These are phyloP conservation scores for Pseudogymnoascus sp. DNA, from an alignment of 2,329 filamentous ascomycete species.

Conservation along the genomic window DNA sequence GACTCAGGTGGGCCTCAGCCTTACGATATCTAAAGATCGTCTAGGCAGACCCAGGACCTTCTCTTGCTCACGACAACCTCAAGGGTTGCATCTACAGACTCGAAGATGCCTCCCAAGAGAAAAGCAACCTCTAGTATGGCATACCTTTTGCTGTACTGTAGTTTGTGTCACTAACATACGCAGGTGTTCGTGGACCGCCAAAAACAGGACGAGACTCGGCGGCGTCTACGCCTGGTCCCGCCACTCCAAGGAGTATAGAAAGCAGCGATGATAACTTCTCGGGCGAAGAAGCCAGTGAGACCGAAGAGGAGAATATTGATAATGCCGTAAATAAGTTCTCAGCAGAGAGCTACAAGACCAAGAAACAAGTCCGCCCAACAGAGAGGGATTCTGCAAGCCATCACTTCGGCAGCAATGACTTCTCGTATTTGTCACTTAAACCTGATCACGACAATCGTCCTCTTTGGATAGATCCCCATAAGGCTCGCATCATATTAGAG, in stretches of 20 bases:
- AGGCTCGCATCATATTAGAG: constrained; percentile 83
- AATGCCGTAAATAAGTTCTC: constrained; percentile 54
- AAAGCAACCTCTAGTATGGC: constrained; percentile 50
- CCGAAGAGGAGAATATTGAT: constrained; percentile 43
- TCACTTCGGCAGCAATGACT: constrained; percentile 42
- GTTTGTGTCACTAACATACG: constrained; percentile 28
- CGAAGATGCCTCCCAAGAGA: constrained; percentile 59
- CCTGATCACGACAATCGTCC: constrained; percentile 83
- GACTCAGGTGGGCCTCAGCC: constrained; percentile 6
- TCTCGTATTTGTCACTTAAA: constrained; percentile 75
- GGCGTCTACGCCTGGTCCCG: constrained; percentile 51
- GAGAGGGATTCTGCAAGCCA: constrained; percentile 26
- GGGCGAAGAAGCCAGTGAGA: constrained; percentile 42
- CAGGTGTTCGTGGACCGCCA: constrained; percentile 37
- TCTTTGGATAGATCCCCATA: constrained; percentile 84
- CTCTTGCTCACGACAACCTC: constrained; percentile 7
- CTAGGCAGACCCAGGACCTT: not conserved
- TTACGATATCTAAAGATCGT: not conserved
- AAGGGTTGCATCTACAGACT: constrained; percentile 7
- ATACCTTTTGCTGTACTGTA: constrained; percentile 20
- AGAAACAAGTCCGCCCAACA: constrained; percentile 7
- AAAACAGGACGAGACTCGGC: constrained; percentile 50
- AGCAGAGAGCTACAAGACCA: constrained; percentile 21
- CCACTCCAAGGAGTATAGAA: constrained; percentile 49
- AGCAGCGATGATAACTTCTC: constrained; percentile 43